Evolutionary conservation across 768 basidiomycete species (phyloP).

Genomic region (Psilocybe tampanensis): DNA sequence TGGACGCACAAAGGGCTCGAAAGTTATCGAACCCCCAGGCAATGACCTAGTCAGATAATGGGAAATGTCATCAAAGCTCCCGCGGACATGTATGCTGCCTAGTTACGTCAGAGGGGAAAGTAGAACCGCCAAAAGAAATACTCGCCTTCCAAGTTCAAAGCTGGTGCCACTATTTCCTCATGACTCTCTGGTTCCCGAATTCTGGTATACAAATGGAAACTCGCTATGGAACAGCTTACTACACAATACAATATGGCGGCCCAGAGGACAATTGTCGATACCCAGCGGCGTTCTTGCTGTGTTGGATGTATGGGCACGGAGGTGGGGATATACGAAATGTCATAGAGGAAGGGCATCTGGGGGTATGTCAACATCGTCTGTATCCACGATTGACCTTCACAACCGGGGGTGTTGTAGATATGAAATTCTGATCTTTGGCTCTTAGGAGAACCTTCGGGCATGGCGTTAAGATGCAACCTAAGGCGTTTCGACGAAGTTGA

Average conservation of each 20-base stretch:
- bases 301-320: background rate
- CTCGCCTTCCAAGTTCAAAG: too few species aligned
- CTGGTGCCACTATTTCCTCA: too few species aligned
- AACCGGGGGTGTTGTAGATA: background rate
- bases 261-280: slow-evolving; percentile 33
- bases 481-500: slow-evolving; percentile 45
- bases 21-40: background rate
- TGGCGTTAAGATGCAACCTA: slow-evolving; percentile 17
- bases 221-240: slow-evolving; percentile 39
- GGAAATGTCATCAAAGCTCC: slow-evolving; percentile 5
- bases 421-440: background rate
- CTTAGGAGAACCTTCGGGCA: background rate
- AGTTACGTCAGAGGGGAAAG: too few species aligned
- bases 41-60: slow-evolving; percentile 17
- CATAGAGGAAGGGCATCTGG: background rate
- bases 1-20: slow-evolving; percentile 18
- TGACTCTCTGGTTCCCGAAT: background rate
- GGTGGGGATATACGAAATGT: background rate
- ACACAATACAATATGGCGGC: slow-evolving; percentile 40
- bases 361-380: background rate
- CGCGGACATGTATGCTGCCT: slow-evolving; percentile 4
- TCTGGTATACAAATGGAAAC: slow-evolving; percentile 5
- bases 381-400: background rate
- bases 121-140: too few species aligned
- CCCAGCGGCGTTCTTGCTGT: slow-evolving; percentile 27